Base-by-base conservation (phyloP, 192 early-diverging fungal species). In the Fimicolochytrium jonesii region DNA sequence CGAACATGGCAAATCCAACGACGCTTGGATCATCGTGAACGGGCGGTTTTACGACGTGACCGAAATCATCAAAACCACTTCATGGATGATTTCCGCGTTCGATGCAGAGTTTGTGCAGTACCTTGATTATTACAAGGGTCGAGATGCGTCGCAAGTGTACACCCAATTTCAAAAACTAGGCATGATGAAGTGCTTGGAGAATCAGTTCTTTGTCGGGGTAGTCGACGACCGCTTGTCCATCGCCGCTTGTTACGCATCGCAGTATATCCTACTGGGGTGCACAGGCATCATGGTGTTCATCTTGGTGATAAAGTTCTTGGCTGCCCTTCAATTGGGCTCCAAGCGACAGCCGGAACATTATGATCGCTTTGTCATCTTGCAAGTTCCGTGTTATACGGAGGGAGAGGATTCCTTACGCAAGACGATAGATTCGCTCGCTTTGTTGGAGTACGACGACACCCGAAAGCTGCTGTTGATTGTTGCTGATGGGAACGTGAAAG, bases 341-440 rank as follows among this genome's bases (percentile, higher is more conserved):
- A 77, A 84, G 45, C 81, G 86, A 25, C 85, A 87, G 61, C 88
- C 89, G 1, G 88, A 95, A 63, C 87, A 91, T 23, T 80, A 89
- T 64, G 86, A 90, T 67, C 87, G 91, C 64, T 95, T 97, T 74
- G 89, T 95, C 60, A 86, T 93, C 44, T 65, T 76, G 68, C 93
- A 93, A 68, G 89, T 97, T 13, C 93, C 95, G 10, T 97, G 95
- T 75, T 97, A 97, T 72, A 94, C 94, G n/a, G 95, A 98, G 71
- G 87, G 88, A 56, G 95, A 98, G 63, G 92, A 91, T 26, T 94
- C 93, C 3, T 77, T 98, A 47, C 77, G 87, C 33, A 90, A 89
- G 70, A 98, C 95, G 0, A 84, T 98, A 46, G 86, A 98, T 68
- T 98, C 95, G 26, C 77, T 98, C 32, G 85, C 92, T 1, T 72